phyloP scores from a whole-genome alignment of 768 basidiomycete genomes.

The Scleroderma bovista region DNA sequence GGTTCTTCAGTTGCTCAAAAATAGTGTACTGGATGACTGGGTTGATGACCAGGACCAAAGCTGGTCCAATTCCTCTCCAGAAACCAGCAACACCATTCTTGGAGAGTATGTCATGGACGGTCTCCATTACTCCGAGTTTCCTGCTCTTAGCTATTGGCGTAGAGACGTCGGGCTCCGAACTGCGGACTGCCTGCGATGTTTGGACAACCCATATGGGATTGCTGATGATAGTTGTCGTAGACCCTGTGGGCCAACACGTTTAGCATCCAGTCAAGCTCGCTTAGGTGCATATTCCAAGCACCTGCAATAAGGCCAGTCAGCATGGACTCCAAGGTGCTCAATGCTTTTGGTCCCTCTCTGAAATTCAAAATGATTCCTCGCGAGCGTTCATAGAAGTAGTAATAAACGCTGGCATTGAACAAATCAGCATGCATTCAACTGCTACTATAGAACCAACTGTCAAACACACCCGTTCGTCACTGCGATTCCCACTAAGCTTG shows the following conservation, averaged over 20 bases:
- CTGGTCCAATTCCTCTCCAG: slow-evolving; percentile 91
- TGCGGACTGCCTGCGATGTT: slow-evolving; percentile 76
- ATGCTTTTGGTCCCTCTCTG: slow-evolving; percentile 55
- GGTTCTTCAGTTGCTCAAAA: slow-evolving; percentile 93
- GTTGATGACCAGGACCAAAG: slow-evolving; percentile 90
- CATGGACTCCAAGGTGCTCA: slow-evolving; percentile 86
- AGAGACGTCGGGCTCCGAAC: slow-evolving; percentile 32
- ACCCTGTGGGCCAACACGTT: slow-evolving; percentile 42
- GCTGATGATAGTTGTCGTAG: slow-evolving; percentile 80
- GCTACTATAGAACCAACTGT: neutral
- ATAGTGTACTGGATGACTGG: slow-evolving; percentile 91
- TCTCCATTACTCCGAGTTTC: slow-evolving; percentile 63
- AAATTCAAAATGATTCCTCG: slow-evolving; percentile 51
- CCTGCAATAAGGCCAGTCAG: slow-evolving; percentile 85
- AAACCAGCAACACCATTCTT: slow-evolving; percentile 76
- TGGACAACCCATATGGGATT: slow-evolving; percentile 99
- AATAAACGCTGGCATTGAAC: slow-evolving; percentile 62
- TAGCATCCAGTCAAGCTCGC: neutral
- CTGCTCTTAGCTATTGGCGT: slow-evolving; percentile 38
- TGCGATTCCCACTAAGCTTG: slow-evolving; percentile 85
- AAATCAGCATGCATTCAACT: neutral
- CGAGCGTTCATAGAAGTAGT: slow-evolving; percentile 83
- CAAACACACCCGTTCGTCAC: slow-evolving; percentile 78
- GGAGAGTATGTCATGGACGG: slow-evolving; percentile 60
- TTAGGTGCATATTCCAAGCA: slow-evolving; percentile 17